Percentiles rank a stretch among this genome's conserved stretches.
phyloP scores from a whole-genome alignment of 371 early-diverging fungal species.

The Lichtheimia corymbifera region DNA sequence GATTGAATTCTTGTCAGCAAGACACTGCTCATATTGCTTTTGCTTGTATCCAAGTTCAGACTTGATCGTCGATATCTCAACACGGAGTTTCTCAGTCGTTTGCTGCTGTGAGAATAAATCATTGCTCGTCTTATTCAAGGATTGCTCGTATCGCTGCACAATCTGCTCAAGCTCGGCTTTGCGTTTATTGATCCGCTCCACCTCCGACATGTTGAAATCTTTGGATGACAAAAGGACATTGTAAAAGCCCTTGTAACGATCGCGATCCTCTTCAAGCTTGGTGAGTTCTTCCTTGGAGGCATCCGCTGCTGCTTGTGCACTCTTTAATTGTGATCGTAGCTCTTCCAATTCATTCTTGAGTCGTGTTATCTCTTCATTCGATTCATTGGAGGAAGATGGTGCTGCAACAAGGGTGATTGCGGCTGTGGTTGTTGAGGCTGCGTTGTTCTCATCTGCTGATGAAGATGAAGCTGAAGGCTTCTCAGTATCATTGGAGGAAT shows the following conservation, averaged over 20 bases:
- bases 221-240: neutral
- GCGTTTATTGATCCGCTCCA: neutral
- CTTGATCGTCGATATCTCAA: too few species aligned
- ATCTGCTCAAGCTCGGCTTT: neutral
- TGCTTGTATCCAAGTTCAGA: too few species aligned
- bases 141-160: neutral
- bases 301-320: neutral
- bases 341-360: neutral
- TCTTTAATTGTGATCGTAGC: neutral
- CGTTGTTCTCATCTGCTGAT: neutral
- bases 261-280: neutral
- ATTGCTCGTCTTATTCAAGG: too few species aligned
- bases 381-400: neutral
- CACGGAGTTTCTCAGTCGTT: too few species aligned
- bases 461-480: neutral
- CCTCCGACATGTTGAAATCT: neutral
- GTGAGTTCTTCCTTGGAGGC: neutral
- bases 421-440: neutral
- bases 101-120: too few species aligned
- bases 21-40: too few species aligned
- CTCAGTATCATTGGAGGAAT: too few species aligned
- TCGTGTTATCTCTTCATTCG: neutral
- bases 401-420: neutral
- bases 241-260: neutral
- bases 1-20: too few species aligned